phyloP scores from a whole-genome alignment of 2,329 filamentous ascomycete genomes.

The Diaporthe sp. region DNA sequence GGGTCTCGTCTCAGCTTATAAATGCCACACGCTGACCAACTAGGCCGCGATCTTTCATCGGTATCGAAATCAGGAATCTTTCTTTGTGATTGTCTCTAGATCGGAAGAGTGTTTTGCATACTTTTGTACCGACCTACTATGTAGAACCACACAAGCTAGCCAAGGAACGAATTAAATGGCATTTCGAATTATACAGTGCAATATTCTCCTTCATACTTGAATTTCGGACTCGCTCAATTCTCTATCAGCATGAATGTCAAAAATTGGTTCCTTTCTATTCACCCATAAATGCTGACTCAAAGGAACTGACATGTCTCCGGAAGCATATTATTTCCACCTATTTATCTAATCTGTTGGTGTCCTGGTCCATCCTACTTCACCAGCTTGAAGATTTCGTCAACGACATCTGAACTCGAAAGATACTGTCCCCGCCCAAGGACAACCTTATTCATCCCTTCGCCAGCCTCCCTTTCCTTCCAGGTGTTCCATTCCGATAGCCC shows the following conservation, averaged over 20 bases:
- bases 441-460: not conserved
- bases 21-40: not conserved
- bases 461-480: not conserved
- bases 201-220: not conserved
- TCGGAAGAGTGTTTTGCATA: not conserved
- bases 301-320: not conserved
- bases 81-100: not conserved
- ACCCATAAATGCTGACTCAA: no score
- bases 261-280: not conserved
- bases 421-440: not conserved
- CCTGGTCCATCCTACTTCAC: not conserved
- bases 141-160: no score
- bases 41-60: not conserved
- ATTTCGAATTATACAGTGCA: not conserved
- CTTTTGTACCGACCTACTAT: not conserved
- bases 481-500: not conserved
- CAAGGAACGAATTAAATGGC: not conserved
- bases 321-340: not conserved
- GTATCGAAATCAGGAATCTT: not conserved
- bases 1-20: not conserved
- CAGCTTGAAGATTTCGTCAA: not conserved
- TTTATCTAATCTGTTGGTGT: not conserved
- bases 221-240: no score
- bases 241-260: no score
- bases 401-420: not conserved